Evolutionary conservation across 345 rosid species (phyloP), one percentile per base, ranked within the genome.

Genomic region (Litchi chinensis): DNA sequence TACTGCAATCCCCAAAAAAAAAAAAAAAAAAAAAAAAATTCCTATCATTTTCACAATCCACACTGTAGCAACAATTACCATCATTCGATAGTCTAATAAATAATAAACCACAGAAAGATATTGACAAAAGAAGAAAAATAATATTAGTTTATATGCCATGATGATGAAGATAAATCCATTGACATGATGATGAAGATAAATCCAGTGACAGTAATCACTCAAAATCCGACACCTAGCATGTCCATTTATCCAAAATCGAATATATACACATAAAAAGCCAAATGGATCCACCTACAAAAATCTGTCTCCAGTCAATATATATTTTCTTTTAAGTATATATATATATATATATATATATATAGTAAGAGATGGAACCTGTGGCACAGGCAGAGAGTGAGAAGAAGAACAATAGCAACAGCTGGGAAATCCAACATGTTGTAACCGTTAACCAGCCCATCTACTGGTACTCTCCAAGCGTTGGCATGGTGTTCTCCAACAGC

Each of bases 371-470:
- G 75, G 60, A 83, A 95, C 98, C 98, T 93, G 67, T 90, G 90
- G 85, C 98, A 93, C 67, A 93, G 90, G 74, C 92, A 93, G 78
- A 93, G 84, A 70, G 98, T 92, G 85, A 95, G 94, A 80, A 95
- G 87, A 79, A 95, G 97, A 81, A 93, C 77, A 77, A 95, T 89
- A 62, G 88, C 95, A 10, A 95, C 98, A 13, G 98, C 98, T 1
- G 86, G 84, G 75, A 95, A 92, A 86, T 95, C 98, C 86, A 95
- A 79, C 84, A 88, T 89, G 74, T 93, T 85, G 80, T 92, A 92
- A 70, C 98, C 97, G 37, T 86, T 54, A 28, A 79, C 75, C 8
- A 92, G 80, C 50, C 95, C 94, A 76, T 78, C 80, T 40, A 93
- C 92, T 83, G 86, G 82, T 24, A 95, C 76, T 85, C 98, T 92